Evolutionary conservation across 208 protist species (phyloP), one percentile per base, ranked within the genome.

Genomic region (Strigomonas culicis): DNA sequence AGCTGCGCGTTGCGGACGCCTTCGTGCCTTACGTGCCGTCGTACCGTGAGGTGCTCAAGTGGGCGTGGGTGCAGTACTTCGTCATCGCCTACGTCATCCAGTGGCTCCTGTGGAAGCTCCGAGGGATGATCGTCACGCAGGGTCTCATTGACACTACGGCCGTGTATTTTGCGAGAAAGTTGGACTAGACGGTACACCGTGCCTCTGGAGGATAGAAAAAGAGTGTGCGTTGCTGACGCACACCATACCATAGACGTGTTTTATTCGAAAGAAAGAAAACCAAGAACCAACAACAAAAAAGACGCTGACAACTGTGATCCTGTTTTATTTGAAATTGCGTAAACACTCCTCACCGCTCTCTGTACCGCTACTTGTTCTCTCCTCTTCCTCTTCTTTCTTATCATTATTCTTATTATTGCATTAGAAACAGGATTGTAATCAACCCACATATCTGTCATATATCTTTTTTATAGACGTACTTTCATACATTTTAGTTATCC

Each of bases 31-130:
- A 92, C 64, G 64, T 79, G 34, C 83, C 88, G 15, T 88, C 82
- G 4, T 84, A 75, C 63, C 64, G 66, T 46, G 84, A 92, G 70
- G 53, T 63, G 15, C 57, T 95, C 49, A 95, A 95, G 77, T 92
- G 79, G 81, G 83, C 66, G 17, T 95, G 85, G 84, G 68, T 95
- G 27, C 88, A 95, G 70, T 92, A 92, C 70, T 92, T 90, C 47
- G 70, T 68, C 56, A 83, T 92, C 63, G 85, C 77, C 41, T 90
- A 82, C 55, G 22, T 82, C 30, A 30, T 95, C 28, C 82, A 91
- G 67, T 88, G 80, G 81, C 27, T 91, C 30, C 47, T 95, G 27
- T 92, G 84, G 85, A 62, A 75, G 69, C 28, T 92, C 43, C 81
- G 85, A 56, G 81, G 84, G 36, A 11, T 91, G 7, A 19, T 88